These are phyloP conservation scores for Calonectria montana DNA, from an alignment of 2,329 filamentous ascomycete genomes.

Conservation along the genomic window DNA sequence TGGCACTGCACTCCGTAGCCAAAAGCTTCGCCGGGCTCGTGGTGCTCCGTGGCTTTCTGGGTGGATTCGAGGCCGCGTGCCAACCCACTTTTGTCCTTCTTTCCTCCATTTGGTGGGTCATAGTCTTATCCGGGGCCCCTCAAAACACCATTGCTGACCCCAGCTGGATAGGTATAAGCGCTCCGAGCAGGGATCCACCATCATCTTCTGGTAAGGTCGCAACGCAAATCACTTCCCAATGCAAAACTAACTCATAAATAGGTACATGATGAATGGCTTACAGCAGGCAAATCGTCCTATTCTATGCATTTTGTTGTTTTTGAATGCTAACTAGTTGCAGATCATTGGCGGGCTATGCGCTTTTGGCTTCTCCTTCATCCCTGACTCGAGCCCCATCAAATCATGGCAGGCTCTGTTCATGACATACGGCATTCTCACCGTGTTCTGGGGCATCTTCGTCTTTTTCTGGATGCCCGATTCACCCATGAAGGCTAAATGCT, in stretches of 20 bases:
- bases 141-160: background rate
- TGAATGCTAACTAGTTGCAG: conserved; percentile 43
- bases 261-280: conserved; percentile 73
- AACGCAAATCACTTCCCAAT: background rate
- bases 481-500: conserved; percentile 77
- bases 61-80: conserved; percentile 76
- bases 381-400: conserved; percentile 59
- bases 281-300: conserved; percentile 54
- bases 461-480: conserved; percentile 73
- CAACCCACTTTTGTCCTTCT: conserved; percentile 76
- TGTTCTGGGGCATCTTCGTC: conserved; percentile 72
- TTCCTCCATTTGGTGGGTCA: conserved; percentile 68
- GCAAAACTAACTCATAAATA: background rate
- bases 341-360: conserved; percentile 77
- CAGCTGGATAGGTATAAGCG: conserved; percentile 61
- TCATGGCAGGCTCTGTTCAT: conserved; percentile 78
- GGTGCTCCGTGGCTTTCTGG: conserved; percentile 71
- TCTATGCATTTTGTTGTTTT: too few relatives aligned
- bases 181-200: conserved; percentile 72
- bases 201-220: conserved; percentile 72
- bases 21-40: conserved; percentile 69
- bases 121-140: background rate
- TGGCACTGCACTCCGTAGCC: conserved; percentile 71
- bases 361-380: conserved; percentile 68
- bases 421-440: conserved; percentile 69